phyloP scores from a whole-genome alignment of 495 filamentous ascomycete species.

The Penicillium bialowiezense region DNA sequence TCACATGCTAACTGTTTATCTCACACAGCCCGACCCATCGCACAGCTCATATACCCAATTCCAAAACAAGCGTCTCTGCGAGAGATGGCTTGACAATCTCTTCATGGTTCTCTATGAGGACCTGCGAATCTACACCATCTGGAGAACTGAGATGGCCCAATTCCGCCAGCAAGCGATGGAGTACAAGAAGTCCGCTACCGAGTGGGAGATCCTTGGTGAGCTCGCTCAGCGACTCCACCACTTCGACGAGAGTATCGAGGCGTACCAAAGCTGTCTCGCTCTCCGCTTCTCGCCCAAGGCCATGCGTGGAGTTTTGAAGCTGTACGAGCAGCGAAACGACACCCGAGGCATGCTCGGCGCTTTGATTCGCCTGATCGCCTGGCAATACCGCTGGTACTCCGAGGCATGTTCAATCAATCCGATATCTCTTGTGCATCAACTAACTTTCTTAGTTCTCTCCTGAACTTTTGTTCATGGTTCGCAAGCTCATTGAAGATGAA shows the following conservation, averaged over 20 bases:
- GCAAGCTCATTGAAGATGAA: constrained; percentile 94
- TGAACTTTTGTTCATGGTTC: constrained; percentile 76
- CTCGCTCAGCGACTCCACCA: constrained; percentile 91
- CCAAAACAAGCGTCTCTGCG: constrained; percentile 94
- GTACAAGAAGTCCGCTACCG: constrained; percentile 92
- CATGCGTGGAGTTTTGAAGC: constrained; percentile 75
- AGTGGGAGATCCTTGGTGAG: constrained; percentile 97
- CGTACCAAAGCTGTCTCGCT: constrained; percentile 77
- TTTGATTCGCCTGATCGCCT: constrained; percentile 84
- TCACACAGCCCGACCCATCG: constrained; percentile 42
- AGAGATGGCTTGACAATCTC: constrained; percentile 96
- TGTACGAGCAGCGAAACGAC: constrained; percentile 70
- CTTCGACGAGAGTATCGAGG: constrained; percentile 82
- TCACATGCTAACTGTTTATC: constrained; percentile 9
- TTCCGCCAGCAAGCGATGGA: constrained; percentile 83
- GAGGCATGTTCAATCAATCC: constrained; percentile 53
- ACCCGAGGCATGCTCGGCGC: constrained; percentile 72
- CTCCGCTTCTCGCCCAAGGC: constrained; percentile 89
- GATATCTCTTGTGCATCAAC: background rate
- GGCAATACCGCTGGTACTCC: constrained; percentile 99
- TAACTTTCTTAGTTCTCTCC: constrained; percentile 77
- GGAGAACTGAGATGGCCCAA: constrained; percentile 95
- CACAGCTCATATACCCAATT: constrained; percentile 62
- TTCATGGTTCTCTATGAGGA: constrained; percentile 99
- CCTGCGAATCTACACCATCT: constrained; percentile 96